phyloP scores from a whole-genome alignment of 495 filamentous ascomycete genomes.

The Pyrenula aspistea region DNA sequence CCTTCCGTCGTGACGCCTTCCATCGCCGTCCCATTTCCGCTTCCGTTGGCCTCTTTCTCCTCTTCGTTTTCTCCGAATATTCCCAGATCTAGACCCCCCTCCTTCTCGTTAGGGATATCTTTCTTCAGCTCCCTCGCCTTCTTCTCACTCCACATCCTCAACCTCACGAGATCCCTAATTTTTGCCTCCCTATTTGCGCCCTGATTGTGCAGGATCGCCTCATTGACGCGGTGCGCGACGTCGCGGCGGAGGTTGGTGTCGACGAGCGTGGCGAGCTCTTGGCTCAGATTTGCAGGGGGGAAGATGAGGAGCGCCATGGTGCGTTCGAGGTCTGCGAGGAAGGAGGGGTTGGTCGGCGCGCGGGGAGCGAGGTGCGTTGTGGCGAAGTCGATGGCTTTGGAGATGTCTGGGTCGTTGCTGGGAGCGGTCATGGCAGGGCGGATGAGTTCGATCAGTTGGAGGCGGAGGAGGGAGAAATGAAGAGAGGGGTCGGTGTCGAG shows the following conservation, averaged over 20 bases:
- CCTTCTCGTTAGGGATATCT: slow-evolving; percentile 59
- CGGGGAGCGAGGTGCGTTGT: slow-evolving; percentile 75
- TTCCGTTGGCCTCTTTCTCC: background rate
- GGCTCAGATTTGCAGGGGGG: slow-evolving; percentile 60
- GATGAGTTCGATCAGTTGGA: slow-evolving; percentile 92
- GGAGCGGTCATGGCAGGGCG: slow-evolving; percentile 51
- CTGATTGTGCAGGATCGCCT: slow-evolving; percentile 66
- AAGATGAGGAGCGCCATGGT: slow-evolving; percentile 92
- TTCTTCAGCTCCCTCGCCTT: slow-evolving; percentile 61
- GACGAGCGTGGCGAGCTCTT: slow-evolving; percentile 62
- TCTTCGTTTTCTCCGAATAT: background rate
- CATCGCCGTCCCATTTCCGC: background rate
- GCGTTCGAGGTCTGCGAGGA: slow-evolving; percentile 77
- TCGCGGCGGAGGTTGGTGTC: slow-evolving; percentile 69
- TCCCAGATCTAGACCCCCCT: slow-evolving; percentile 47
- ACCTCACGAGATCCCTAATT: slow-evolving; percentile 63
- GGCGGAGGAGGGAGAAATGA: slow-evolving; percentile 80
- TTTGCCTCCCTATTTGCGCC: slow-evolving; percentile 65
- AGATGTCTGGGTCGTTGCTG: slow-evolving; percentile 52
- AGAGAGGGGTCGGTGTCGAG: slow-evolving; percentile 73
- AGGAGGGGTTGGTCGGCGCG: slow-evolving; percentile 68
- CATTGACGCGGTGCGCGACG: slow-evolving; percentile 75
- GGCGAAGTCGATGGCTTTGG: slow-evolving; percentile 75
- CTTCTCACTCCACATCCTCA: slow-evolving; percentile 77
- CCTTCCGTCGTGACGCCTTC: background rate